Evolutionary conservation across 164 flowering plant species (phyloP).

Genomic region (Umbellularia californica): DNA sequence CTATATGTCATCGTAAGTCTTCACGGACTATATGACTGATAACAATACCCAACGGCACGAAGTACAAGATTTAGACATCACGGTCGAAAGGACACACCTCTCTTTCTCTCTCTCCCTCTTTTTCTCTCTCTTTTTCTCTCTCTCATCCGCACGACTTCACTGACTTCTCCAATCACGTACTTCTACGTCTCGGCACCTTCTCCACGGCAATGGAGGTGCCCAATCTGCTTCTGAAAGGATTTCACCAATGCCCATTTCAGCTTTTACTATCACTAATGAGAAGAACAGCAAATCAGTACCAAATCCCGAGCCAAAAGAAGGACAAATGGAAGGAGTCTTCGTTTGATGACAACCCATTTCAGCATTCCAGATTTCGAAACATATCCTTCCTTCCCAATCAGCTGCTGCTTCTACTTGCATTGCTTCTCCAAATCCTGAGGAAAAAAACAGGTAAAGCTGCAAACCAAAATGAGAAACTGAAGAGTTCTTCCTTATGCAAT

Average conservation of each 20-base stretch:
- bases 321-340: not conserved
- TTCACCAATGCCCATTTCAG: constrained; percentile 9
- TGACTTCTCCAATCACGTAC: not conserved
- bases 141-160: not conserved
- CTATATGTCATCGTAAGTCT: not conserved
- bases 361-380: not conserved
- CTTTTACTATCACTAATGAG: not conserved
- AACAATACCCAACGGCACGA: not conserved
- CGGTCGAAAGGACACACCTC: not conserved
- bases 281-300: constrained; percentile 1
- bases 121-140: not conserved
- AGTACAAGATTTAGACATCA: not conserved
- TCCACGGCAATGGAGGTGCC: constrained; percentile 16
- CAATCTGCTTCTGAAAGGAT: not conserved
- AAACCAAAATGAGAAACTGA: constrained; percentile 9
- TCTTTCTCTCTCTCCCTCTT: not conserved
- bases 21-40: not conserved
- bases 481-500: constrained; percentile 4
- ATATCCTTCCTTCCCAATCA: not conserved
- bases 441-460: not conserved
- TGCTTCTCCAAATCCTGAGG: not conserved
- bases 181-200: not conserved
- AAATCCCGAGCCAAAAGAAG: constrained; percentile 7
- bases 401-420: not conserved
- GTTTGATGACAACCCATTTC: not conserved